These are phyloP conservation scores for Phialophora macrospora DNA, from an alignment of 2,329 filamentous ascomycete genomes.

Conservation along the genomic window DNA sequence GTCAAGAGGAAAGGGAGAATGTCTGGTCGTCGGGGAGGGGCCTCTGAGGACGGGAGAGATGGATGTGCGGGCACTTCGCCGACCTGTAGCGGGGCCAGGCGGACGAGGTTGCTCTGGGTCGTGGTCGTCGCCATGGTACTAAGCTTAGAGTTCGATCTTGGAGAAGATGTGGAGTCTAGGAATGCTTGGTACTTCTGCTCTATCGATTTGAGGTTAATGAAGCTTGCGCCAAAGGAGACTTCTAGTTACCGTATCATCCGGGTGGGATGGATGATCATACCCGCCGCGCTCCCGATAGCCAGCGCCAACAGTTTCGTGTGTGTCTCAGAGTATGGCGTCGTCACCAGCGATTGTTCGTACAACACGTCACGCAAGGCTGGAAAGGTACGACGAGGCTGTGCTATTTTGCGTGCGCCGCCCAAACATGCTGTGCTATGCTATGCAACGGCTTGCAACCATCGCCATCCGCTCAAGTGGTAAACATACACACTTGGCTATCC, in stretches of 20 bases:
- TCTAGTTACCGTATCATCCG: not conserved
- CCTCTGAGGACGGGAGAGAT: slow-evolving; percentile 25
- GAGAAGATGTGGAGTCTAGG: not conserved
- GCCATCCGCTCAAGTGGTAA: slow-evolving; percentile 6
- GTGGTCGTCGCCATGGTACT: slow-evolving; percentile 26
- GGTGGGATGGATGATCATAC: not conserved
- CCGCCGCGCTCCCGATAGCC: not conserved
- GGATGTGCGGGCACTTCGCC: slow-evolving; percentile 36
- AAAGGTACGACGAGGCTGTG: not conserved
- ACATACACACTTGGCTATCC: slow-evolving; percentile 18
- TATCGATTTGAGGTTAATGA: not conserved
- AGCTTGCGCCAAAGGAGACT: not conserved
- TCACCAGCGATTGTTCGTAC: not conserved
- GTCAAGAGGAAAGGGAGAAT: slow-evolving; percentile 33
- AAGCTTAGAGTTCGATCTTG: not conserved
- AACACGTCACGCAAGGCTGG: slow-evolving; percentile 22
- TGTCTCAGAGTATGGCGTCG: not conserved
- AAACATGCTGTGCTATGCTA: not conserved
- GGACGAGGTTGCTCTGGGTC: slow-evolving; percentile 34
- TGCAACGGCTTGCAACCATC: not conserved
- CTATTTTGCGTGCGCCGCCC: not conserved
- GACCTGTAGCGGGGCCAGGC: slow-evolving; percentile 35
- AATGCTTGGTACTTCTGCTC: slow-evolving; percentile 4
- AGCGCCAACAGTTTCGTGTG: not conserved
- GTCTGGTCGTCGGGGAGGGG: slow-evolving; percentile 22